A percentile compares a stretch with the other conserved stretches of the same genome.
These are phyloP conservation scores for Penicillium soppii DNA, from an alignment of 495 filamentous ascomycete species.

Conservation along the genomic window DNA sequence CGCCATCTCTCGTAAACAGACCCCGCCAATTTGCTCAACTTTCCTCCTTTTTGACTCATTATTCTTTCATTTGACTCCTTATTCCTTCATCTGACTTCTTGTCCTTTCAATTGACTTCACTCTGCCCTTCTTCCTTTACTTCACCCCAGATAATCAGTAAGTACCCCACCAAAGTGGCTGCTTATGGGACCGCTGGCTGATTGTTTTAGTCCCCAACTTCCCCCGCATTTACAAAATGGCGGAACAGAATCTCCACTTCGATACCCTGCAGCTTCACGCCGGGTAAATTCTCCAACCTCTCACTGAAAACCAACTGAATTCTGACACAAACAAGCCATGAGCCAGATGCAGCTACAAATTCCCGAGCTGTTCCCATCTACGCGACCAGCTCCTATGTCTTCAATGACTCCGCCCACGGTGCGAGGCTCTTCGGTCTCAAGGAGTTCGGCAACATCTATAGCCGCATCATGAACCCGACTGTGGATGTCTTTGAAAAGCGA, in stretches of 20 bases:
- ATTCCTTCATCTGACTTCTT: too few species aligned
- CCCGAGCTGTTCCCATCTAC: constrained; percentile 95
- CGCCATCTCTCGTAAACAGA: too few species aligned
- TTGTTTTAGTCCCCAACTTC: too few species aligned
- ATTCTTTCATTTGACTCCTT: too few species aligned
- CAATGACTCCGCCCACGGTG: constrained; percentile 96
- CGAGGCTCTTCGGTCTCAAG: constrained; percentile 94
- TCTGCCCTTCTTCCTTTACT: too few species aligned
- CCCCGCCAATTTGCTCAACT: too few species aligned
- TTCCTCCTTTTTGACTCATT: too few species aligned
- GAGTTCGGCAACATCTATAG: constrained; percentile 99
- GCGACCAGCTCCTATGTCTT: constrained; percentile 90
- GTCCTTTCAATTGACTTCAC: too few species aligned
- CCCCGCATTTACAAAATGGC: constrained; percentile 32
- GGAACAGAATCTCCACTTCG: constrained; percentile 59
- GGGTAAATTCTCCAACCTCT: constrained; percentile 60
- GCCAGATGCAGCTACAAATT: constrained; percentile 81
- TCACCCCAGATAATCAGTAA: too few species aligned
- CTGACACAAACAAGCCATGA: constrained; percentile 60
- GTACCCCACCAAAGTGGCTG: too few species aligned
- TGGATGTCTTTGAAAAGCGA: constrained; percentile 97
- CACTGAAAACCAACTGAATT: not conserved
- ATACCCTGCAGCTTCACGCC: constrained; percentile 96
- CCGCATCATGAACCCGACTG: constrained; percentile 97
- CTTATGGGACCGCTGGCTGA: too few species aligned